Conservation (phyloP, 1,284 basidiomycete species). For the Malassezia caprae region DNA sequence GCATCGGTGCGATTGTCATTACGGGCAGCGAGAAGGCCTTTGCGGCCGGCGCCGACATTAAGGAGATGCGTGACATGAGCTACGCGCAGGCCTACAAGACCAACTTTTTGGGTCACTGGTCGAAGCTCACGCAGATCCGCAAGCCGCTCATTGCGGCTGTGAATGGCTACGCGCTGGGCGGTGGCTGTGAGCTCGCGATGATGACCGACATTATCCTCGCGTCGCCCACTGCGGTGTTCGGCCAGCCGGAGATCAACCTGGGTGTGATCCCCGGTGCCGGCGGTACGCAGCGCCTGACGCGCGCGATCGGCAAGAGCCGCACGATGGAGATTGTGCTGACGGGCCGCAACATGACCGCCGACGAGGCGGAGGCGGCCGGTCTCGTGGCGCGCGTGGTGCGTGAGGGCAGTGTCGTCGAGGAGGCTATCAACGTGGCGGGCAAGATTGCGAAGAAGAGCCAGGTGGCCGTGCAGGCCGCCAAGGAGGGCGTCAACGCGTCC, state of each 20-base stretch:
- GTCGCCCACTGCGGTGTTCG: conserved; percentile 83
- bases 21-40: conserved; percentile 90
- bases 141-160: conserved; percentile 96
- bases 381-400: conserved; percentile 68
- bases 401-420: conserved; percentile 64
- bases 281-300: conserved; percentile 72
- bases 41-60: conserved; percentile 85
- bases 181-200: conserved; percentile 50
- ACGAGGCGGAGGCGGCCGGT: conserved; percentile 77
- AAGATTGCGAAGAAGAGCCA: conserved; percentile 74
- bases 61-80: conserved; percentile 83
- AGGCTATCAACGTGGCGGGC: conserved; percentile 73
- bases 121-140: conserved; percentile 61
- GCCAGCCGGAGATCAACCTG: conserved; percentile 93
- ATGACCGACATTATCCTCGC: conserved; percentile 84
- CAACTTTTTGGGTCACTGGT: conserved; percentile 84
- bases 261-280: conserved; percentile 88
- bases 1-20: conserved; percentile 68
- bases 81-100: conserved; percentile 77
- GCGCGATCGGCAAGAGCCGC: conserved; percentile 79
- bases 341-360: conserved; percentile 61
- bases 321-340: conserved; percentile 93
- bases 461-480: conserved; percentile 77
- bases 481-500: conserved; percentile 85
- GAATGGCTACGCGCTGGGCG: conserved; percentile 83